Evolutionary conservation across 2,329 filamentous ascomycete species (phyloP), one percentile per base, ranked within the genome.

Genomic region (Fusarium nematophilum): DNA sequence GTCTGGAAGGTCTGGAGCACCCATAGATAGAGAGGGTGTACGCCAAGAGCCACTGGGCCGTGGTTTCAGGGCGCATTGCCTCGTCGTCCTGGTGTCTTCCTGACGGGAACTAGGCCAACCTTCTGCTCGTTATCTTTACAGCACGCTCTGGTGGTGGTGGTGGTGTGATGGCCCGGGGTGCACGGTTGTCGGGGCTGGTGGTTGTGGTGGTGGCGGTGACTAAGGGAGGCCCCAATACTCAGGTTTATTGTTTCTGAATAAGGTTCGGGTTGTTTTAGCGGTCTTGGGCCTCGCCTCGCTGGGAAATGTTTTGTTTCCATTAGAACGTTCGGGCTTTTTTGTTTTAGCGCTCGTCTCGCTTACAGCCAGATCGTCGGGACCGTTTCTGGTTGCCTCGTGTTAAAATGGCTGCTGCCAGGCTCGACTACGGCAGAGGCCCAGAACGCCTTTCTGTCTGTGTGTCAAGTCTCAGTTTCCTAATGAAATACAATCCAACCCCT

Each of bases 1-100:
- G 30, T 13, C 11, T 13, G 11, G 29, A n/a, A 59, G 34, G 43
- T 25, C 55, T 26, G 39, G 39, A 43, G 39, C 26, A 11, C 10
- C 15, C 15, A 15, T 25, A 29, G 39, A 26, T 17, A 23, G 25
- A 30, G 26, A 25, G 17, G 30, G n/a, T 34, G 43, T 46, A 46
- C 43, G 43, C 43, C 30, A 46, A 46, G 43, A 15, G 13, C 21
- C 21, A 30, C 17, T 8, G 38, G 11, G 23, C 25, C 10, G 10
- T 25, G 13, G 39, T 42, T 21, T 42, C 38, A 21, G 38, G 38
- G n/a, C 38, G 38, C 38, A 21, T 34, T 33, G 29, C 21, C 21
- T 21, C 21, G 21, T 21, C 21, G 21, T 21, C 6, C 21, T 21
- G n/a, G n/a, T n/a, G n/a, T n/a, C n/a, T n/a, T n/a, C n/a, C n/a